These are phyloP conservation scores for Omphalotus olearius DNA, from an alignment of 1,284 basidiomycete species.

Conservation along the genomic window DNA sequence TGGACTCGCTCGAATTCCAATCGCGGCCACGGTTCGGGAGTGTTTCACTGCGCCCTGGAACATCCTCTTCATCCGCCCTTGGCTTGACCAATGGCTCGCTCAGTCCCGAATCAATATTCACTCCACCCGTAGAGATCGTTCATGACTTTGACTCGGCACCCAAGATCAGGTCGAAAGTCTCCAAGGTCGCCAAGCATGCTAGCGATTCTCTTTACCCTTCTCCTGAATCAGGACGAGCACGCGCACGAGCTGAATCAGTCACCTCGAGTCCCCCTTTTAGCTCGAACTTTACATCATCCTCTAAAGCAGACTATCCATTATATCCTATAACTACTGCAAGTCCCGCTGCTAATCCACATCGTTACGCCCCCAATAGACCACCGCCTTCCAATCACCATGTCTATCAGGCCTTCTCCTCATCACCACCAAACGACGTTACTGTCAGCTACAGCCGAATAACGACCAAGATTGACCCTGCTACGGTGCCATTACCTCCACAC, in stretches of 20 bases:
- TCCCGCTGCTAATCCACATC: slow-evolving; percentile 53
- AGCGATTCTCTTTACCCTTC: slow-evolving; percentile 23
- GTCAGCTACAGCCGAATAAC: slow-evolving; percentile 20
- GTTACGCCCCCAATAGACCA: slow-evolving; percentile 37
- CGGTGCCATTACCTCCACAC: slow-evolving; percentile 54
- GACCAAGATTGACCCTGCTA: slow-evolving; percentile 47
- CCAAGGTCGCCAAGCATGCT: slow-evolving; percentile 37
- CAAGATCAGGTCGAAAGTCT: slow-evolving; percentile 56
- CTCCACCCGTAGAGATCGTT: slow-evolving; percentile 18
- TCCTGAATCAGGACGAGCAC: slow-evolving; percentile 11
- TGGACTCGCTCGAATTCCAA: slow-evolving; percentile 19
- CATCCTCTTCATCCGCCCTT: slow-evolving; percentile 21
- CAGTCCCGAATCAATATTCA: slow-evolving; percentile 14
- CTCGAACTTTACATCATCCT: slow-evolving; percentile 22
- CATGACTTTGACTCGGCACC: slow-evolving; percentile 17
- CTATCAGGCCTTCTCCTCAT: slow-evolving; percentile 32
- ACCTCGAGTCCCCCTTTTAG: slow-evolving; percentile 35
- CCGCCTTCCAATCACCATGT: slow-evolving; percentile 27
- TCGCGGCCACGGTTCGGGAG: slow-evolving; percentile 3
- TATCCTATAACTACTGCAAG: slow-evolving; percentile 56
- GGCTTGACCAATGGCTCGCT: slow-evolving; percentile 15
- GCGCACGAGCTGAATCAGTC: slow-evolving; percentile 27
- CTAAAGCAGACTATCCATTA: slow-evolving; percentile 27
- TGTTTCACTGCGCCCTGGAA: slow-evolving; percentile 14
- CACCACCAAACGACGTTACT: slow-evolving; percentile 26